Evolutionary conservation across 225 moss, liverwort and hornwort species (phyloP).

Genomic region (Takakia lepidozioides): DNA sequence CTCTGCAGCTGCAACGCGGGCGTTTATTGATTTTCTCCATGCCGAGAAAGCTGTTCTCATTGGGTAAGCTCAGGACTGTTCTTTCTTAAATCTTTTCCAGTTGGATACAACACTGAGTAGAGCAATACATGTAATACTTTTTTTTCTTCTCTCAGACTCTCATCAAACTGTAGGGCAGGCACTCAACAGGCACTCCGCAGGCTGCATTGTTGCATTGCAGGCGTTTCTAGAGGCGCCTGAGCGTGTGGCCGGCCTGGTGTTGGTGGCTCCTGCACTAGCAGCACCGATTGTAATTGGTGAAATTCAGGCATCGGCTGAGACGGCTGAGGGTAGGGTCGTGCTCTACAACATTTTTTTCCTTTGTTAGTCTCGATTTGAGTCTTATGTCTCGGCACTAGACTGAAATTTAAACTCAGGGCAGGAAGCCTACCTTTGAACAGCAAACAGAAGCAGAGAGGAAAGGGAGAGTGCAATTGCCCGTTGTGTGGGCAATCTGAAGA

Average conservation of each 20-base stretch:
- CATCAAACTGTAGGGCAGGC: constrained; percentile 12
- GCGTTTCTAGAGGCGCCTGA: constrained; percentile 83
- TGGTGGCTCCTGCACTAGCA: constrained; percentile 72
- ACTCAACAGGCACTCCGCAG: constrained; percentile 99
- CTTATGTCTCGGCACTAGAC: no score
- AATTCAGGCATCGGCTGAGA: constrained; percentile 21
- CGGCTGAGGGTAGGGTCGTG: constrained; percentile 24
- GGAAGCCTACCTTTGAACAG: no score
- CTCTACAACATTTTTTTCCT: no score
- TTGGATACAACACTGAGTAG: no score
- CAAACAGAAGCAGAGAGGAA: no score
- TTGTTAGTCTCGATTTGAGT: no score
- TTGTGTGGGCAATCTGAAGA: no score
- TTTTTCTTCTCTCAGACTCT: no score
- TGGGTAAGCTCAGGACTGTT: constrained; percentile 67
- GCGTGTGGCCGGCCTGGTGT: constrained; percentile 73
- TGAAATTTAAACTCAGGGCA: no score
- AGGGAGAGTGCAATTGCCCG: no score
- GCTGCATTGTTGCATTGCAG: constrained; percentile 80
- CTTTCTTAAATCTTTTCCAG: no score
- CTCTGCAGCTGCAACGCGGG: constrained; percentile 62
- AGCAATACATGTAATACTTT: no score
- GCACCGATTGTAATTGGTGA: constrained; percentile 58
- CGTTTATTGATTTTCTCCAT: constrained; percentile 75
- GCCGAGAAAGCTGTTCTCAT: constrained; percentile 69